These are phyloP conservation scores for Citrus unshiu DNA, from an alignment of 345 rosid genomes.

Conservation along the genomic window DNA sequence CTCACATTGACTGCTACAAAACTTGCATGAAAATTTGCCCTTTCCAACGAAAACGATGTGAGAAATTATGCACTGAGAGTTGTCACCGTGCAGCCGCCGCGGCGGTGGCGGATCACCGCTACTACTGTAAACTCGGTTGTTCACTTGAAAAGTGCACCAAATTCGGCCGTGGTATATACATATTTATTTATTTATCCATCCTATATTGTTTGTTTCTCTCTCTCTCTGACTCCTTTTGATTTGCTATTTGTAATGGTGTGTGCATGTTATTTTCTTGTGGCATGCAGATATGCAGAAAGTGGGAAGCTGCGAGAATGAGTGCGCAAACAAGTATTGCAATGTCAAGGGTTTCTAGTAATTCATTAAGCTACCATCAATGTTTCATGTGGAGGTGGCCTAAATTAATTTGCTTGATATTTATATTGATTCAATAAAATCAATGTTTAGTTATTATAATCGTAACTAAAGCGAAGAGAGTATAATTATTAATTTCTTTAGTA, in stretches of 20 bases:
- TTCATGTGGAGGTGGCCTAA: too few relatives aligned
- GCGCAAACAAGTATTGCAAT: background rate
- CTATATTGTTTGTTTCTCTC: background rate
- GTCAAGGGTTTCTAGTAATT: background rate
- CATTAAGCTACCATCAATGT: background rate
- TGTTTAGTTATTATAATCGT: background rate
- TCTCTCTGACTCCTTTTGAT: background rate
- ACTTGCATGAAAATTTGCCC: background rate
- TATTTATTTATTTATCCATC: background rate
- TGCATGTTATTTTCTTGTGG: background rate
- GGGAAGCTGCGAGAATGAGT: background rate
- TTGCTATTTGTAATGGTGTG: background rate
- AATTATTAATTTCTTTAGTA: background rate
- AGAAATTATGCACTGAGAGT: background rate
- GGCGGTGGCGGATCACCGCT: background rate
- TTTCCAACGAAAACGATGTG: background rate
- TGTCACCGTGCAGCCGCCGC: background rate
- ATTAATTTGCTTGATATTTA: too few relatives aligned
- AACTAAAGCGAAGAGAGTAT: background rate
- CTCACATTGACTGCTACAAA: background rate
- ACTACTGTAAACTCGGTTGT: background rate
- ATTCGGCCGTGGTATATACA: background rate
- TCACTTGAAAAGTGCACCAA: background rate
- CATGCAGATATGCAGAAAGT: background rate
- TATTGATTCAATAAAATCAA: background rate